Conservation (phyloP, 148 eudicot species). For the Linanthus parryae region DNA sequence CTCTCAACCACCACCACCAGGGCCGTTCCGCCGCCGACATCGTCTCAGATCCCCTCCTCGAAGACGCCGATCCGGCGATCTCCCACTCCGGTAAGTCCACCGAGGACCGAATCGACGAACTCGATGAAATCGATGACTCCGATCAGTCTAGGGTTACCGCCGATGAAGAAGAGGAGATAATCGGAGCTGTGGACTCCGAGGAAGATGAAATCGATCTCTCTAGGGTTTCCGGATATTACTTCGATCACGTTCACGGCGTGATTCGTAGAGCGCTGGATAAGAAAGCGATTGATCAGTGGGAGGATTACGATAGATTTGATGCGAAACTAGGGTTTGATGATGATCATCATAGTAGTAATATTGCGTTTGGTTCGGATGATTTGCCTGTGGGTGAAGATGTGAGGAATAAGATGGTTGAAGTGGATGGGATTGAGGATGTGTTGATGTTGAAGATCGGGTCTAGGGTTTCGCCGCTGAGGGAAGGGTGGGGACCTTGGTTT, state of each 20-base stretch:
- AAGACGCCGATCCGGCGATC: slow-evolving; percentile 16
- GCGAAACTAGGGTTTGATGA: slow-evolving; percentile 18
- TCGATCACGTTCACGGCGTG: slow-evolving; percentile 42
- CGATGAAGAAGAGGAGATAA: slow-evolving; percentile 29
- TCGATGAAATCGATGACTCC: slow-evolving; percentile 23
- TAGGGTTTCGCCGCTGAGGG: slow-evolving; percentile 51
- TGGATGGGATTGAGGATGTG: slow-evolving; percentile 60
- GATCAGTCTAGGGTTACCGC: slow-evolving; percentile 14
- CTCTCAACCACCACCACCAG: slow-evolving; percentile 12
- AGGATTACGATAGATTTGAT: slow-evolving; percentile 37
- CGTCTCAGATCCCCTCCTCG: slow-evolving; percentile 20
- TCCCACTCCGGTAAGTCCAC: slow-evolving; percentile 12
- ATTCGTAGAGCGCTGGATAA: slow-evolving; percentile 53
- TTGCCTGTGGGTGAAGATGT: slow-evolving; percentile 56
- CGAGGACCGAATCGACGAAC: slow-evolving; percentile 54
- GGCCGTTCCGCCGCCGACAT: slow-evolving; percentile 8
- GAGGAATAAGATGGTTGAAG: slow-evolving; percentile 38
- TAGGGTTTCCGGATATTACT: slow-evolving; percentile 35
- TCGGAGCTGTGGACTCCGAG: slow-evolving; percentile 23
- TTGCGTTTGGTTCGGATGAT: slow-evolving; percentile 65
- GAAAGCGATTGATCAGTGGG: slow-evolving; percentile 59
- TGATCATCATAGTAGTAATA: slow-evolving; percentile 15
- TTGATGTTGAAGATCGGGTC: slow-evolving; percentile 52
- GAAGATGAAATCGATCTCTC: slow-evolving; percentile 20
- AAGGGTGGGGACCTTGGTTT: slow-evolving; percentile 96